Evolutionary conservation across 495 filamentous ascomycete genomes (phyloP).

Genomic region (Trichoderma gamsii): DNA sequence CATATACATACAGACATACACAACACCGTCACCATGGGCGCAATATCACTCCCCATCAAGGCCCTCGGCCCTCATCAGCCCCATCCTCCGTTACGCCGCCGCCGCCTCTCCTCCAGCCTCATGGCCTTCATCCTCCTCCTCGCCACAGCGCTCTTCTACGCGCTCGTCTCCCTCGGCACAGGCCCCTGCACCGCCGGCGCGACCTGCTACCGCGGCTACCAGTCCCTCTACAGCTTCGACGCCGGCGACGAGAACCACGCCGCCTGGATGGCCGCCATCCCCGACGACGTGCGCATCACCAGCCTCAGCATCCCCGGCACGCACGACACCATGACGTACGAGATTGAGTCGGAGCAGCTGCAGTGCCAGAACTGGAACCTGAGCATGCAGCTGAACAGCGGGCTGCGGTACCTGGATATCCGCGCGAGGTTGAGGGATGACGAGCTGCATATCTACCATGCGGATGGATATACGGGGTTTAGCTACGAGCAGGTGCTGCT

Average conservation of each 20-base stretch:
- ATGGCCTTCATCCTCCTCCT: not conserved
- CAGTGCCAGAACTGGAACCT: slow-evolving; percentile 69
- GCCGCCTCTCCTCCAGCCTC: slow-evolving; percentile 1
- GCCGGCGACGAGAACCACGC: not conserved
- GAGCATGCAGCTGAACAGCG: slow-evolving; percentile 63
- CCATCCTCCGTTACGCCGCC: not conserved
- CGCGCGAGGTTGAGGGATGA: slow-evolving; percentile 39
- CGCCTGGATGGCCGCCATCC: slow-evolving; percentile 64
- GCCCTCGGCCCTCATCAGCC: not conserved
- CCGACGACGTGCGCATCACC: slow-evolving; percentile 59
- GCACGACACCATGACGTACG: slow-evolving; percentile 71
- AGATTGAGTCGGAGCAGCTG: slow-evolving; percentile 47
- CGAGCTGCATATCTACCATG: slow-evolving; percentile 53
- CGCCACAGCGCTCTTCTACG: slow-evolving; percentile 3
- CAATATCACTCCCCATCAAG: not conserved
- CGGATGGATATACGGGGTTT: slow-evolving; percentile 37
- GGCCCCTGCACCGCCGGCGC: slow-evolving; percentile 13
- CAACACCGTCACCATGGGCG: not conserved
- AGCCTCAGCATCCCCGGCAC: slow-evolving; percentile 76
- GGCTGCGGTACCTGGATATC: slow-evolving; percentile 78
- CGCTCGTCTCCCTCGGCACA: slow-evolving; percentile 6
- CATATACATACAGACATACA: not conserved
- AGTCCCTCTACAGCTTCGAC: slow-evolving; percentile 9
- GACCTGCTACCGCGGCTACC: slow-evolving; percentile 17
- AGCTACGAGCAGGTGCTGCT: slow-evolving; percentile 54